Base-by-base conservation (phyloP, 768 basidiomycete species). In the Boletus eberwhitei region DNA sequence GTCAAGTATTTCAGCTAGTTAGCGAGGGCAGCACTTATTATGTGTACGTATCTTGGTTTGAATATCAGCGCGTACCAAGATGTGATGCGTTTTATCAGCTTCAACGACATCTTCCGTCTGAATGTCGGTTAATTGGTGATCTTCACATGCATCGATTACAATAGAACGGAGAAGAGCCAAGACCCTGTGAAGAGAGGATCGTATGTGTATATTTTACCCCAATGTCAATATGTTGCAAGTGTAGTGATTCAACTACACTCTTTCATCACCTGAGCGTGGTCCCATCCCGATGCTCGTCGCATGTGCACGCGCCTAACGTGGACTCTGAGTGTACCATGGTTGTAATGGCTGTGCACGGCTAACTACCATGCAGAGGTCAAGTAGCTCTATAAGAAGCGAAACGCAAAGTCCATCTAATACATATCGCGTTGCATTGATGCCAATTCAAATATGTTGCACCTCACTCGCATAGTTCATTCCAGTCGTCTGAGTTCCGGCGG, bases 41-140 rank as follows among this genome's bases (percentile, higher is more conserved):
- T 68, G 89, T 98, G 93, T 94, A 73, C 44, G 90, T 76, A 12
- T 53, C 40, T 39, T 12, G 34, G 39, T 47, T 19, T 19, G 34
- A 45, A 51, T 5, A n/a, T 31, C 31, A n/a, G 22, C 55, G 50
- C 26, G 24, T 12, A 35, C 58, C 49, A 36, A 46, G 42, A 36
- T 48, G 32, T 42, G 40, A 65, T 24, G n/a, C 44, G 13, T 41
- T 37, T 43, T 29, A 32, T 1, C 59, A 92, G 90, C 52, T 75
- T 80, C 66, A 96, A 96, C 71, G 91, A 95, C 70, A 85, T 95
- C 57, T 95, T 97, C 89, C 88, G 91, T 59, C 86, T 93, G 73
- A 91, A 91, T 76, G 81, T 84, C 67, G 87, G 83, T 60, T 66
- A 51, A 62, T 53, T 36, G 38, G 34, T 59, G 47, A 17, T 8